Base-by-base conservation (phyloP, 2,329 filamentous ascomycete genomes). In the Pseudogymnoascus pannorum region DNA sequence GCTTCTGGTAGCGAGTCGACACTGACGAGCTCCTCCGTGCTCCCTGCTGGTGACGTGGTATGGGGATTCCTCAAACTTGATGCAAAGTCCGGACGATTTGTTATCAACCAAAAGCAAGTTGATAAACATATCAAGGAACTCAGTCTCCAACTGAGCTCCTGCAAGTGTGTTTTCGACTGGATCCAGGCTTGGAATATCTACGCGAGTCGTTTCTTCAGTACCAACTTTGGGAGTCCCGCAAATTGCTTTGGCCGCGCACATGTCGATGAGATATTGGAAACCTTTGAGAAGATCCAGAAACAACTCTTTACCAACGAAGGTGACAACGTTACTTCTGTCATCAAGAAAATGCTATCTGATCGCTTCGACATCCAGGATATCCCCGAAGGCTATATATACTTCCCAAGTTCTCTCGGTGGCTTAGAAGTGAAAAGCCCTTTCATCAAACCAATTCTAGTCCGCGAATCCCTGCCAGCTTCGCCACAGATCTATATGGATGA, bases 101-200 rank as follows among this genome's bases (percentile, higher is more conserved):
- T 79, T 31, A 81, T 85, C 60, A 80, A 85, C 64, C 78, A 81
- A 64, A 63, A 68, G 2, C 75, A 80, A 66, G 79, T 86, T 2
- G 77, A 83, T 61, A 69, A 74, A 18, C 83, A 86, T 66, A 80
- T 84, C 59, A 68, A 74, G 22, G 81, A 86, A 68, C 75, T 86
- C 11, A 74, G 76, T 36, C 76, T 73, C 7, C 83, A 86, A 65
- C 76, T 86, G 16, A 71, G 72, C 2, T 76, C 79, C 20, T 82
- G 81, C 66, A 76, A 76, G 58, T 81, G 78, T 61, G 72, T 85
- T 14, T 81, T 86, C 64, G 75, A 80, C 36, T 85, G 81, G 76
- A 76, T 85, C 5, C 78, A 84, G 63, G 81, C 80, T 2, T 85
- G 82, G 76, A 85, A 85, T 66, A 77, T 76, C 54, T 85, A 84